phyloP scores from a whole-genome alignment of 2,329 filamentous ascomycete genomes.

The Leptographium flavum region DNA sequence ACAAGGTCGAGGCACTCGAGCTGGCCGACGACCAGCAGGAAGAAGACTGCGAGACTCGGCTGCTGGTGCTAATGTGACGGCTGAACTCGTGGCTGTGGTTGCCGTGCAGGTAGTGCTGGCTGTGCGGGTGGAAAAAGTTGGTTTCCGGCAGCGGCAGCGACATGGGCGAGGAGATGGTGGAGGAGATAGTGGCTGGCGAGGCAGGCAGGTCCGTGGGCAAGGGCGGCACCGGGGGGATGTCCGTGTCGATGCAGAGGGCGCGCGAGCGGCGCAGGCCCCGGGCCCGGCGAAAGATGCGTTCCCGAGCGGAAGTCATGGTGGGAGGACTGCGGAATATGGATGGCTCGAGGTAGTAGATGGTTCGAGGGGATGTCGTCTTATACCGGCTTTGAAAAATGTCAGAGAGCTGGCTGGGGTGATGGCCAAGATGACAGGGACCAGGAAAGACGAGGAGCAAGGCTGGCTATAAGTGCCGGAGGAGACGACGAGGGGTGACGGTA shows the following conservation, averaged over 20 bases:
- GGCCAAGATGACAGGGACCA: background rate
- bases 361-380: background rate
- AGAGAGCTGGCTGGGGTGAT: background rate
- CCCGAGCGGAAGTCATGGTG: background rate
- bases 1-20: conserved; percentile 3
- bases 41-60: conserved; percentile 12
- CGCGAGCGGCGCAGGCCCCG: background rate
- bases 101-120: background rate
- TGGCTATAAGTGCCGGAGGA: background rate
- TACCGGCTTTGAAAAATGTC: background rate
- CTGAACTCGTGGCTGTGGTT: conserved; percentile 1
- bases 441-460: background rate
- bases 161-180: conserved; percentile 5
- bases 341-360: no score
- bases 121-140: background rate
- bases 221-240: background rate
- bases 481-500: background rate
- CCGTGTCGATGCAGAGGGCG: background rate
- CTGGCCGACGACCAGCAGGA: conserved; percentile 7
- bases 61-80: conserved; percentile 10
- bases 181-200: background rate
- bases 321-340: background rate
- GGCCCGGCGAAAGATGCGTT: conserved; percentile 1
- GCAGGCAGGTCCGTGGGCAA: background rate
- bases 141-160: background rate